These are phyloP conservation scores for Microbotryum scabiosae DNA, from an alignment of 1,284 basidiomycete species.

Conservation along the genomic window DNA sequence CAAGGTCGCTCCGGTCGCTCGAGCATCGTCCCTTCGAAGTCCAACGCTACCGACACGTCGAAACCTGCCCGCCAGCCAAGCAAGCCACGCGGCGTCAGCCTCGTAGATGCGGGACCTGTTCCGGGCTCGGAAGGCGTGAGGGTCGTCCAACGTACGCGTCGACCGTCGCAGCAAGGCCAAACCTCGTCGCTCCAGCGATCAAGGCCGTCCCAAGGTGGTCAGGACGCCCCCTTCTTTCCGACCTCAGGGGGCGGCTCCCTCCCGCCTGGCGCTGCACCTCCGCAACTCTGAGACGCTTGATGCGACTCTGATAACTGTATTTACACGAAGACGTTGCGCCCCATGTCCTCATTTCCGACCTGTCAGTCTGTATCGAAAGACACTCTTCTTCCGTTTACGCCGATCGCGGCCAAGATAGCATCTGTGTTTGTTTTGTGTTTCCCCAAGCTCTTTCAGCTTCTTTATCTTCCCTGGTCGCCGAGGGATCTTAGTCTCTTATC, in stretches of 20 bases:
- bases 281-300: constrained; percentile 1
- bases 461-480: too few species aligned
- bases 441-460: too few species aligned
- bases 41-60: constrained; percentile 23
- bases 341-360: too few species aligned
- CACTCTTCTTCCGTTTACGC: too few species aligned
- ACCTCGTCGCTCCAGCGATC: background rate
- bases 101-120: constrained; percentile 70
- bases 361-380: too few species aligned
- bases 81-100: constrained; percentile 53
- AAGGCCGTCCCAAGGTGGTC: constrained; percentile 1
- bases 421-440: too few species aligned
- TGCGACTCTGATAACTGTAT: too few species aligned
- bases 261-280: constrained; percentile 23
- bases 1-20: constrained; percentile 9
- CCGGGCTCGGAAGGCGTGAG: constrained; percentile 54
- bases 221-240: background rate
- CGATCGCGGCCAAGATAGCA: too few species aligned
- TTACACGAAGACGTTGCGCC: too few species aligned
- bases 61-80: constrained; percentile 33
- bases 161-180: background rate
- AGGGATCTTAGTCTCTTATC: too few species aligned
- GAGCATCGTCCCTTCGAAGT: constrained; percentile 34
- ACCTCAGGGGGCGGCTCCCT: constrained; percentile 4
- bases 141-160: constrained; percentile 17